Evolutionary conservation across 306 rosid genomes (phyloP), one percentile per base, ranked within the genome.

Genomic region (Herpetospermum pedunculosum): DNA sequence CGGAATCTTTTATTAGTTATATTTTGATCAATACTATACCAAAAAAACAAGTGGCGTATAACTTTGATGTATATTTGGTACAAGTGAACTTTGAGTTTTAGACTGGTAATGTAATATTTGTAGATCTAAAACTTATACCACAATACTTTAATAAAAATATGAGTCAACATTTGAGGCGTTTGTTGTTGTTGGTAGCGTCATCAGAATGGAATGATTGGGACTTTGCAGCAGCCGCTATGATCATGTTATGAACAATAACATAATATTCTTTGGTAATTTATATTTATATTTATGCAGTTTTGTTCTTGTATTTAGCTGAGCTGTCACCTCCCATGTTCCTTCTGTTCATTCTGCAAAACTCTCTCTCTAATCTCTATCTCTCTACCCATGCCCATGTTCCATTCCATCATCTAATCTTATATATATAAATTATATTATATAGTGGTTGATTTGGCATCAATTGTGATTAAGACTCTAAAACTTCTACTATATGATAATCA

Each of bases 291-390:
- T 69, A 44, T 12, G 55, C 38, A 26, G 37, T 44, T 69, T 65
- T 69, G 38, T 44, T 44, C 44, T 65, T 69, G 38, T 44, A 7
- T 69, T 69, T 44, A 46, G 74, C 57, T 70, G 16, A 18, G 58
- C 58, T 70, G 74, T 70, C 58, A 13, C 58, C 43, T 70, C 74
- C 54, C 74, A 70, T 18, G 74, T 70, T 68, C 73, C 5, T 40
- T 67, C 73, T 68, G 19, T 37, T 65, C 72, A 64, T 38, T 40
- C 19, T 9, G 9, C 30, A 21, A 38, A 8, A 18, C 1, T 2
- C 21, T 15, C 23, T 2, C 43, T 29, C 65, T 5, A 2, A 12
- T 2, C 43, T 29, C 65, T 5, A 2, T 58, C 46, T 37, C 47
- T 23, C 3, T 63, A n/a, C 8, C 70, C 73, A 67, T 23, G 23